Base-by-base conservation (phyloP, 352 stramenopile genomes). In the Phytophthora aleatoria region DNA sequence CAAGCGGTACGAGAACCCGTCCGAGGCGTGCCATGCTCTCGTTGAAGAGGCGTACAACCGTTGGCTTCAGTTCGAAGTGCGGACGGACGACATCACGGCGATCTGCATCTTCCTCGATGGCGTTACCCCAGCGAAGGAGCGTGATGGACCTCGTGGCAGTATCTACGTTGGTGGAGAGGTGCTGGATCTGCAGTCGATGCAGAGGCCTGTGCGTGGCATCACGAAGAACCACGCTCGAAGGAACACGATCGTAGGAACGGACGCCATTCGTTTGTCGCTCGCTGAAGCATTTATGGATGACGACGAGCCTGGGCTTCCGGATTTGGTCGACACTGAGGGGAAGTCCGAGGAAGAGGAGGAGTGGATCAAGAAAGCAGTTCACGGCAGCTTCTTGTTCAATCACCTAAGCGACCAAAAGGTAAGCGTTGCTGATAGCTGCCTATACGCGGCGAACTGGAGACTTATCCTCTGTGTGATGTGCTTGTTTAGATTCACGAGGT, bases 1-100 rank as follows among this genome's bases (percentile, higher is more conserved):
- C 33, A 87, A 89, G 61, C 76, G 84, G 61, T 96, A 85, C 57
- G 79, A 91, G 26, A 85, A 97, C 59, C 92, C 92, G 5, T 79
- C 94, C 0, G 79, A 97, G 54, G 96, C 96, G 3, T 97, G 90
- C 45, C 87, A 94, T 50, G 76, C 76, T 24, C 69, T 99, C 4
- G 90, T 98, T 0, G 87, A 97, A 53, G 92, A 97, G 67, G 88
- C 92, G 2, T 98, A 98, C 80, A 90, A 95, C 30, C 80, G 92
- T 26, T 99, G 94, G 96, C 78, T 98, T 50, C 82, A 96, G 57
- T 96, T 97, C 64, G 93, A 98, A 76, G 82, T 96, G 16, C 86
- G 94, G n/a, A 98, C 92, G 1, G 94, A 98, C 66, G 96, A 99
- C 52, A 98, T 99, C 57, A 98, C 96, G 2, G 86, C 83, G 13